Conservation (phyloP, 495 filamentous ascomycete species). For the Xylaria sp. region DNA sequence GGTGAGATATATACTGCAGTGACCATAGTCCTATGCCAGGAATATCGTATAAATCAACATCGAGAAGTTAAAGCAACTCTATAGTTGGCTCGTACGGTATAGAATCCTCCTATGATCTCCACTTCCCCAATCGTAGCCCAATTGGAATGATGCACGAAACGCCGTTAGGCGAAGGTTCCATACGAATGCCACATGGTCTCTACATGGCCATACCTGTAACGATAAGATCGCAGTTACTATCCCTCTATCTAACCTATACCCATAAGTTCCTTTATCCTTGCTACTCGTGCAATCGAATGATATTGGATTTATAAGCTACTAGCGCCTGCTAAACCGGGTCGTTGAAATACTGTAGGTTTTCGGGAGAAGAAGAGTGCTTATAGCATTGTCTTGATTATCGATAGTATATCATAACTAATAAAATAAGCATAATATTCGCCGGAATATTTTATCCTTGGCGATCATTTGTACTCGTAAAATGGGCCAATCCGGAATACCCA, state of each 20-base stretch:
- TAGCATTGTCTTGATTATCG: no score
- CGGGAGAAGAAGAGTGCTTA: no score
- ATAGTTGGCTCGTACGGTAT: background rate
- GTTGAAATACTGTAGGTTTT: no score
- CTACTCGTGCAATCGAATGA: no score
- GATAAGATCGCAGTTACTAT: background rate
- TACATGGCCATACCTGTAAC: background rate
- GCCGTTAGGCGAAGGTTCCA: no score
- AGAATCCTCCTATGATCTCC: background rate
- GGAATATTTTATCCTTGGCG: constrained; percentile 28
- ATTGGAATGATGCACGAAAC: background rate
- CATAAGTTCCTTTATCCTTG: background rate
- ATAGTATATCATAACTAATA: no score
- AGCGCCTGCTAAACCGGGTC: background rate
- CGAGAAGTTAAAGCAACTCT: background rate
- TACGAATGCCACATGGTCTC: background rate
- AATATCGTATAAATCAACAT: background rate
- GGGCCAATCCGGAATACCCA: constrained; percentile 15
- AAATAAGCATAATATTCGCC: background rate
- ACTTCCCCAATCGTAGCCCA: background rate
- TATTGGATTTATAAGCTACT: no score
- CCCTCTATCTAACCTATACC: background rate
- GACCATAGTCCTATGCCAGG: background rate
- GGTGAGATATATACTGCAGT: background rate
- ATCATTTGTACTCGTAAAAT: constrained; percentile 36